Conservation (phyloP, 2,329 filamentous ascomycete species). For the Daldinia eschscholtzii region DNA sequence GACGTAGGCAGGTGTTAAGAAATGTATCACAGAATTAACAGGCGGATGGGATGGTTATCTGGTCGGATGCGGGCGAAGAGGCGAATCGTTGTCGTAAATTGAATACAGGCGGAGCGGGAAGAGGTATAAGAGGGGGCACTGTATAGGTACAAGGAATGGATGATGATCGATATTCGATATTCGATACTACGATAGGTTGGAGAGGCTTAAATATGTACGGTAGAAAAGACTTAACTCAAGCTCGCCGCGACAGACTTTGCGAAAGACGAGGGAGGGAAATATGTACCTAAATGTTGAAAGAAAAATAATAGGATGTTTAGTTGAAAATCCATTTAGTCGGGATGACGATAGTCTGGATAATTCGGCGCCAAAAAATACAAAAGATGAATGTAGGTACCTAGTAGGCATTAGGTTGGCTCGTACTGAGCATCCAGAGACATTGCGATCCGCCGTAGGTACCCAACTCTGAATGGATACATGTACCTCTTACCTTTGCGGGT, state of each 20-base stretch:
- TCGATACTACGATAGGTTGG: slow-evolving; percentile 20
- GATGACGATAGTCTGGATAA: slow-evolving; percentile 30
- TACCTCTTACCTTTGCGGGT: neutral
- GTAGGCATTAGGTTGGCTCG: slow-evolving; percentile 11
- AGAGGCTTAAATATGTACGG: slow-evolving; percentile 18
- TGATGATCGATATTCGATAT: slow-evolving; percentile 30
- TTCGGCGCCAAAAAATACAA: neutral
- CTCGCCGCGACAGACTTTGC: slow-evolving; percentile 4
- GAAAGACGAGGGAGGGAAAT: neutral
- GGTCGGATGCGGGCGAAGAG: slow-evolving; percentile 29
- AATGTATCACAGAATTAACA: slow-evolving; percentile 17
- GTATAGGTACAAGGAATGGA: slow-evolving; percentile 29
- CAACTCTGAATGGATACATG: slow-evolving; percentile 5
- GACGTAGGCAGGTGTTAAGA: slow-evolving; percentile 11
- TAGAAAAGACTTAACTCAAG: slow-evolving; percentile 7
- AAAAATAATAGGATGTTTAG: slow-evolving; percentile 4
- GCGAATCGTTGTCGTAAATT: slow-evolving; percentile 27
- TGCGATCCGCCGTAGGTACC: slow-evolving; percentile 21
- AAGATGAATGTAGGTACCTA: neutral
- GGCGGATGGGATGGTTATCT: neutral
- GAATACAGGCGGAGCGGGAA: slow-evolving; percentile 24
- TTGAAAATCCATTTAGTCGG: slow-evolving; percentile 19
- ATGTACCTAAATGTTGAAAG: slow-evolving; percentile 6
- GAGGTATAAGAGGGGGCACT: slow-evolving; percentile 40
- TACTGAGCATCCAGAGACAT: slow-evolving; percentile 18